phyloP scores from a whole-genome alignment of 768 basidiomycete genomes.

The Sporobolomyces phaffii region DNA sequence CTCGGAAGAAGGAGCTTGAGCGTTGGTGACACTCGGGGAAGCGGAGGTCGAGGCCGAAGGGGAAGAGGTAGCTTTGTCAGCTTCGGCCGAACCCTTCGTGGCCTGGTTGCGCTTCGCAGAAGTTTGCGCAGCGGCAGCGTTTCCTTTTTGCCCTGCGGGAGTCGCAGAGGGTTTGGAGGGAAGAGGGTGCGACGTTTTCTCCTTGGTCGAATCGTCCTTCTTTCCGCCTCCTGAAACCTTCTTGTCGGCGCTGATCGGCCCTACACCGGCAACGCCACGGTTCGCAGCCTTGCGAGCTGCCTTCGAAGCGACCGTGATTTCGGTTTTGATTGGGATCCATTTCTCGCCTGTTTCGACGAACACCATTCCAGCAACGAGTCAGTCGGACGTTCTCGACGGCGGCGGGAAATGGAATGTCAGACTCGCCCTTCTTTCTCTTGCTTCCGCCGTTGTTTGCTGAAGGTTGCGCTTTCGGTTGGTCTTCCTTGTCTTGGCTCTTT shows the following conservation, averaged over 20 bases:
- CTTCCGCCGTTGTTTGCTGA: not conserved
- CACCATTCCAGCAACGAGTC: not conserved
- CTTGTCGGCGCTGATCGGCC: not conserved
- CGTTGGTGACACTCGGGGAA: conserved; percentile 1
- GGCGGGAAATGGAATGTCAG: not conserved
- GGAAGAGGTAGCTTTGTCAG: not conserved
- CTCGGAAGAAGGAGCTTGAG: not conserved
- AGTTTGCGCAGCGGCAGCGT: not conserved
- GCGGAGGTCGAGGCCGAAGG: conserved; percentile 10
- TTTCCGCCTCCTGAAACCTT: not conserved
- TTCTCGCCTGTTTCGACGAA: conserved; percentile 22
- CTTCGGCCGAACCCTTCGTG: not conserved
- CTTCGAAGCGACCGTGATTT: conserved; percentile 29
- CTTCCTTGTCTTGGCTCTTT: not conserved
- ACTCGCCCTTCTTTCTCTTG: conserved; percentile 36
- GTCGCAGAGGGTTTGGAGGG: not conserved
- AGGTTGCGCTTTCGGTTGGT: not conserved
- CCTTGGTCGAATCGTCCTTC: not conserved
- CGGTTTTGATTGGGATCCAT: conserved; percentile 36
- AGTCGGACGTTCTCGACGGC: no score
- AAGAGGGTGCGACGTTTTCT: not conserved
- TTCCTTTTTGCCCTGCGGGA: not conserved
- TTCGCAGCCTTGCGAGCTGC: conserved; percentile 1
- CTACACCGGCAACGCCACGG: not conserved
- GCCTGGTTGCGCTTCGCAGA: not conserved